phyloP scores from a whole-genome alignment of 1,284 basidiomycete genomes.

The Ceratobasidium sp. region DNA sequence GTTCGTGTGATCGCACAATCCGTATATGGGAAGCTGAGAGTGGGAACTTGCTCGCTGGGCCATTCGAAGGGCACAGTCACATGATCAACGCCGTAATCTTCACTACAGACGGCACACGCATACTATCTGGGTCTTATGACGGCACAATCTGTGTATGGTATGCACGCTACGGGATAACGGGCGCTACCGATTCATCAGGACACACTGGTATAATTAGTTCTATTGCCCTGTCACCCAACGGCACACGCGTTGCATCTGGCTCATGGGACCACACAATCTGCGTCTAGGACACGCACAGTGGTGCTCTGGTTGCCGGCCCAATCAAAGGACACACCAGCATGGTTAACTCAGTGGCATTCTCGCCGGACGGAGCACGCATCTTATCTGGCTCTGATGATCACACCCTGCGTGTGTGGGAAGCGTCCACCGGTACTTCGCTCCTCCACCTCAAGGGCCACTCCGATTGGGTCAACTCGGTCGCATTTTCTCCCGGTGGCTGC shows the following conservation, averaged over 20 bases:
- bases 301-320: background rate
- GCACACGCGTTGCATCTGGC: background rate
- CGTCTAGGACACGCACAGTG: background rate
- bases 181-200: too few species aligned
- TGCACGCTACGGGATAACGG: too few species aligned
- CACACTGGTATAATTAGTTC: background rate
- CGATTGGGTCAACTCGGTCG: too few species aligned
- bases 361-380: slow-evolving; percentile 11
- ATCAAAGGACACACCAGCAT: background rate
- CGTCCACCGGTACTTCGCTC: too few species aligned
- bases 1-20: slow-evolving; percentile 28
- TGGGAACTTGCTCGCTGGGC: background rate
- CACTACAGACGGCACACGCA: background rate
- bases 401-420: slow-evolving; percentile 24
- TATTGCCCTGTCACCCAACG: background rate
- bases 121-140: background rate
- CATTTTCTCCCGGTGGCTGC: too few species aligned
- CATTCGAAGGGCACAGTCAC: background rate
- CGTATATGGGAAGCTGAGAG: slow-evolving; percentile 26
- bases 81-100: background rate
- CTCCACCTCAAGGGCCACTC: too few species aligned
- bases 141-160: background rate
- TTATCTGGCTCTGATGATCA: slow-evolving; percentile 17
- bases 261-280: background rate
- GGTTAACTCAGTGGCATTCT: slow-evolving; percentile 23